These are phyloP conservation scores for Tremella mesenterica DNA, from an alignment of 768 basidiomycete species.

Conservation along the genomic window DNA sequence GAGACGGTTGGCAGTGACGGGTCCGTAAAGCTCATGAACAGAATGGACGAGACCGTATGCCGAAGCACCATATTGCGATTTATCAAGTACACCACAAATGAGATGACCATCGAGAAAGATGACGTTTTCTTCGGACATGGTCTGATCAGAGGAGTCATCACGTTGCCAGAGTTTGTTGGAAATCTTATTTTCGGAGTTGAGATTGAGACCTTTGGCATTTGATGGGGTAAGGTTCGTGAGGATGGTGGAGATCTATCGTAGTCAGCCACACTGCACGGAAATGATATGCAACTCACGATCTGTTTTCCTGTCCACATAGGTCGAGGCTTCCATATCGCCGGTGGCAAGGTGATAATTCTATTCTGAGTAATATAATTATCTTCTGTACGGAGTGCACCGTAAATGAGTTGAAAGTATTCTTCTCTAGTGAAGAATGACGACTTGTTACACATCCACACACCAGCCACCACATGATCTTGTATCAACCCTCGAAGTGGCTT, in stretches of 20 bases:
- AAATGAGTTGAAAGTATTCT: conserved; percentile 91
- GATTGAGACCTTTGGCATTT: conserved; percentile 69
- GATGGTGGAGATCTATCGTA: conserved; percentile 85
- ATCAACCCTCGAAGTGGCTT: conserved; percentile 95
- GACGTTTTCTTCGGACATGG: conserved; percentile 66
- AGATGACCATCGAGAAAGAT: conserved; percentile 92
- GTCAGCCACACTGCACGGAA: conserved; percentile 2
- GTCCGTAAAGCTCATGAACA: conserved; percentile 87
- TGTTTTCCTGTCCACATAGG: conserved; percentile 98
- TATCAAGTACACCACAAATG: conserved; percentile 88
- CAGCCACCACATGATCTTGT: conserved; percentile 97
- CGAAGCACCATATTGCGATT: conserved; percentile 91
- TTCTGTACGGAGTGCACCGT: conserved; percentile 87
- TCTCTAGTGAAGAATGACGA: conserved; percentile 90
- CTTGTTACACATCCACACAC: conserved; percentile 98
- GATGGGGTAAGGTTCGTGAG: conserved; percentile 81
- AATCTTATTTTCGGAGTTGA: conserved; percentile 80
- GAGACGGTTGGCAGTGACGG: conserved; percentile 77
- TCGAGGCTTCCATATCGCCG: conserved; percentile 81
- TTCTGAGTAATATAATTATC: conserved; percentile 56
- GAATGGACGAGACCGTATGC: conserved; percentile 96
- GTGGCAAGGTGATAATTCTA: conserved; percentile 71
- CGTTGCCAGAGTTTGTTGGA: conserved; percentile 67
- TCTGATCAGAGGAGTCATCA: conserved; percentile 49
- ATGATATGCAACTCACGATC: conserved; percentile 55